Base-by-base conservation (phyloP, 2,329 filamentous ascomycete genomes). In the Aphanocladium album region DNA sequence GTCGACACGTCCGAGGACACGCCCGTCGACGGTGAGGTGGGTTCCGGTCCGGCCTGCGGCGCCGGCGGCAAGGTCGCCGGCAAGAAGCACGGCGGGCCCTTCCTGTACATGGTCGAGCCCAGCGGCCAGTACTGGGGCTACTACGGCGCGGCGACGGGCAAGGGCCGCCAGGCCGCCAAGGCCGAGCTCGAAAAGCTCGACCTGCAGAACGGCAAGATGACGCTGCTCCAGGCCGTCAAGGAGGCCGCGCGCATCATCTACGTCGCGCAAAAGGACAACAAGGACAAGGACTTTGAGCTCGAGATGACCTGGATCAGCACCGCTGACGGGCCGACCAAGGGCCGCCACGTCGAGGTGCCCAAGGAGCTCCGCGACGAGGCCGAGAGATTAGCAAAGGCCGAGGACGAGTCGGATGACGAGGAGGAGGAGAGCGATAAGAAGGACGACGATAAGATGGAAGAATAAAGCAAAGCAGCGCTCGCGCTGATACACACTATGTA, bases 201-300 rank as follows among this genome's bases (percentile, higher is more conserved):
- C 74, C 85, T 99, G 62, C 82, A 86, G 58, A 88, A 87, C 12
- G 89, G 86, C 60, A 88, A 83, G 54, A 83, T 98, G 59, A 90
- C 88, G 64, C 80, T 99, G 62, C 81, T 89, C 71, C 88, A 98
- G 72, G 95, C 89, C 55, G 91, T 99, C 71, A 97, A 96, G 82
- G 90, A 98, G 81, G 95, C 95, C 37, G 95, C 95, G 60, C 83
- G 92, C 64, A 99, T 99, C 77, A 98, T 99, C 77, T 96, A 97
- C 75, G 86, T 96, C 63, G 93, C 93, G 53, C 95, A 99, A 74
- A 95, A 98, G 76, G 95, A 99, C 76, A 98, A 93, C 83, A 98
- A 98, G 81, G 95, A 98, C 79, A 99, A 99, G 83, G 95, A 98
- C 66, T 99, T 98, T 71, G 95, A 99, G 85, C 82, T 99, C 62